Evolutionary conservation across 192 early-diverging fungal species (phyloP), one percentile per base, ranked within the genome.

Genomic region (Pilobolus umbonatus): DNA sequence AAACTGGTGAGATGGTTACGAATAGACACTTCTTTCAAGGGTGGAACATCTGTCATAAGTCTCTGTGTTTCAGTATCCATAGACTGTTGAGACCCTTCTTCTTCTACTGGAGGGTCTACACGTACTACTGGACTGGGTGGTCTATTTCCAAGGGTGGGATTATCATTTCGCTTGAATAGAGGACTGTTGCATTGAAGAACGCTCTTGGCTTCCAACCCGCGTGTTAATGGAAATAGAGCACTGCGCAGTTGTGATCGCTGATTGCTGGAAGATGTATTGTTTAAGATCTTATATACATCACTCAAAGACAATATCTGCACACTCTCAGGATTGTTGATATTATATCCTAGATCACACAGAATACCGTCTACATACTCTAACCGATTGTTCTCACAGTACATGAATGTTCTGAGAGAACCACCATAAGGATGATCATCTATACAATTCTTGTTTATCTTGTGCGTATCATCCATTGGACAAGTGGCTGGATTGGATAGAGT

Each of bases 291-390:
- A 12, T 42, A 42, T 2, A 15, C 12, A 15, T 9, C 19, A 42
- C 15, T 1, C 38, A 57, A 43, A 24, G 52, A 54, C 39, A 57
- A 25, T 19, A 19, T 9, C 0, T 28, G 39, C 17, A 34, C 17
- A 44, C 28, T 12, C 21, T 57, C 46, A 28, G 46, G 22, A 21
- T 5, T 12, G 4, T 26, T 14, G 11, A 25, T 19, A 25, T 58
- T 43, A 19, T 32, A 40, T 5, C 8, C 38, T 19, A 22, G 7
- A 42, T n/a, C 29, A 25, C 49, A 45, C 17, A 51, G 4, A 5
- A 62, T 24, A 1, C 61, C 61, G n/a, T 62, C 61, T 21, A 45
- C 15, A 2, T 62, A 51, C 34, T 62, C 50, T 2, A 62, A 7
- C 10, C 28, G 24, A 1, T 36, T 26, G 15, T 61, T 50, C 26